A percentile compares a stretch with the other conserved stretches of the same genome.
These are phyloP conservation scores for Wakefieldia striispora DNA, from an alignment of 768 basidiomycete species.

Conservation along the genomic window DNA sequence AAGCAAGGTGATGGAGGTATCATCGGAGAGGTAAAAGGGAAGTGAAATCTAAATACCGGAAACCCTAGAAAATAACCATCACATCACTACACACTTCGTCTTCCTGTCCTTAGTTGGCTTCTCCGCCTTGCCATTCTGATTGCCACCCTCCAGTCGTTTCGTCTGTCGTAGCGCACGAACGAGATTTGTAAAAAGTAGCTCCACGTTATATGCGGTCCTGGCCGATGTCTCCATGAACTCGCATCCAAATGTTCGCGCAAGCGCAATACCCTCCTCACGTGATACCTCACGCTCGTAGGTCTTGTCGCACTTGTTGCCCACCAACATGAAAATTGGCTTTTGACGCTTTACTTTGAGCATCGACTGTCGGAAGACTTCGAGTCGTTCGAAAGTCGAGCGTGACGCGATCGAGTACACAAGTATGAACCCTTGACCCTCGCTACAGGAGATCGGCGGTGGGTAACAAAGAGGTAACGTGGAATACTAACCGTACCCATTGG, in stretches of 20 bases:
- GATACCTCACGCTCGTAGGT: slow-evolving; percentile 89
- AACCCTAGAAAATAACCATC: slow-evolving; percentile 62
- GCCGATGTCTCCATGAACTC: slow-evolving; percentile 97
- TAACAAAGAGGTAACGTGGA: not conserved
- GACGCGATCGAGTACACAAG: slow-evolving; percentile 96
- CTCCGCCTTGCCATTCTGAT: slow-evolving; percentile 37
- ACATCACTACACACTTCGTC: slow-evolving; percentile 78
- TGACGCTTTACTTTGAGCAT: slow-evolving; percentile 86
- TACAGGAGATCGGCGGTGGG: slow-evolving; percentile 31
- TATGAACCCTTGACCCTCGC: slow-evolving; percentile 97
- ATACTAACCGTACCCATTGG: slow-evolving; percentile 92
- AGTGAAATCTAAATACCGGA: slow-evolving; percentile 59
- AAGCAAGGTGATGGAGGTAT: slow-evolving; percentile 59
- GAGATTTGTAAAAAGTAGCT: slow-evolving; percentile 83
- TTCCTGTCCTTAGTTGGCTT: slow-evolving; percentile 45
- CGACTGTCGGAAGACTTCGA: slow-evolving; percentile 87
- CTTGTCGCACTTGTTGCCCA: slow-evolving; percentile 96
- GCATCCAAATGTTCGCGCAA: slow-evolving; percentile 85
- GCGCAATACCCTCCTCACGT: slow-evolving; percentile 78
- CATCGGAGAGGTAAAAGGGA: slow-evolving; percentile 71
- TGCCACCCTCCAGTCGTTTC: slow-evolving; percentile 51
- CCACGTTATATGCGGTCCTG: slow-evolving; percentile 91
- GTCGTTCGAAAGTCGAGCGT: slow-evolving; percentile 86
- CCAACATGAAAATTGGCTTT: slow-evolving; percentile 87
- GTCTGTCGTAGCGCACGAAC: slow-evolving; percentile 81